Percentiles rank a stretch among this genome's conserved stretches.
phyloP scores from a whole-genome alignment of 331 rosid species.

The Pyrus hybrid region DNA sequence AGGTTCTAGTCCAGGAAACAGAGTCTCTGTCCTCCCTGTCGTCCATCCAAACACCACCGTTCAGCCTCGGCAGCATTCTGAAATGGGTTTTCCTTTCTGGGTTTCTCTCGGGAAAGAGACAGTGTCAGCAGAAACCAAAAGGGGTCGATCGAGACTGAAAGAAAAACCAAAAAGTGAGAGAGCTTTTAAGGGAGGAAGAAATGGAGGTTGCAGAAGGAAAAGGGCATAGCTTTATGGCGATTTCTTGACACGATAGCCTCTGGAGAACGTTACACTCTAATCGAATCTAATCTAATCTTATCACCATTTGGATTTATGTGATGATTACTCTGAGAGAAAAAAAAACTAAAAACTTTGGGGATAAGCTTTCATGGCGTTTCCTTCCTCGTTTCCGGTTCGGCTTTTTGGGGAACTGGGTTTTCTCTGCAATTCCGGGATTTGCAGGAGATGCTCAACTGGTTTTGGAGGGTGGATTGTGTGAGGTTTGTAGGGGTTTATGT shows the following conservation, averaged over 20 bases:
- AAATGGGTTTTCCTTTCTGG: not conserved
- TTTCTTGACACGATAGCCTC: slow-evolving; percentile 1
- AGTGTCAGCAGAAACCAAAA: not conserved
- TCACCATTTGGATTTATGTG: not conserved
- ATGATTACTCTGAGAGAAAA: not conserved
- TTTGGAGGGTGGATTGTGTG: not conserved
- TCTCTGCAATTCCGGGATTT: not conserved
- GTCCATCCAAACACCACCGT: slow-evolving; percentile 43
- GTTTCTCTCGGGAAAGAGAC: not conserved
- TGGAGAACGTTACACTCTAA: slow-evolving; percentile 3
- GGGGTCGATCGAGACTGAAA: not conserved
- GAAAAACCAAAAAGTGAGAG: not conserved
- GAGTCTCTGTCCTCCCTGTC: slow-evolving; percentile 29
- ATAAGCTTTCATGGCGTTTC: too few species aligned
- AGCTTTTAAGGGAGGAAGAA: not conserved
- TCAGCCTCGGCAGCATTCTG: slow-evolving; percentile 37
- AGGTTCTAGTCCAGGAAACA: slow-evolving; percentile 36
- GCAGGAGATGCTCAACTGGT: not conserved
- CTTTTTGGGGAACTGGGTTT: not conserved
- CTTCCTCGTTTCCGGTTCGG: not conserved
- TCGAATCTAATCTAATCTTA: not conserved
- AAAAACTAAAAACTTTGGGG: not conserved
- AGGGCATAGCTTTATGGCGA: slow-evolving; percentile 2
- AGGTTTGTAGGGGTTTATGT: not conserved
- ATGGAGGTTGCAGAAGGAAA: slow-evolving; percentile 5